Evolutionary conservation across 345 rosid genomes (phyloP), one percentile per base, ranked within the genome.

Genomic region (Odontarrhena argentea): DNA sequence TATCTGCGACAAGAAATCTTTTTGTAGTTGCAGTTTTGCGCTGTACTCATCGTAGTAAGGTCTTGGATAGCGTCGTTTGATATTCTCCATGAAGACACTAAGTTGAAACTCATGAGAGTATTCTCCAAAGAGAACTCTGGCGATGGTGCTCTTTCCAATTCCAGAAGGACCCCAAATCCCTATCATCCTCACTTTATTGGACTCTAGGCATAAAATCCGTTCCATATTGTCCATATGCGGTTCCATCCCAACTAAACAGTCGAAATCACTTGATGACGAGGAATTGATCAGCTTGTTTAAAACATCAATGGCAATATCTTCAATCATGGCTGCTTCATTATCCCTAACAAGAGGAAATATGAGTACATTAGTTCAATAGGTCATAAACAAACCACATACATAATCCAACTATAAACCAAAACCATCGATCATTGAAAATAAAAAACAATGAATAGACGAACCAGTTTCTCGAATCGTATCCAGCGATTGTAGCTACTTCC

Each of bases 81-180:
- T 36, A 10, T 38, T 49, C 2, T 49, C 56, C 58, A 69, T 50
- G 10, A 59, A 41, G 7, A 59, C 73, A 60, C 51, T 28, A 11
- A 40, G 42, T 2, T 40, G 60, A 32, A 60, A 50, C 15, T 30
- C 2, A 3, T 3, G 24, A 51, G 60, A 18, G 15, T 24, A 1
- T 30, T 60, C 1, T 4, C 6, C 13, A 13, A 4, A 24, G 2
- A 79, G 8, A 26, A 56, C 75, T 53, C 65, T 66, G 12, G 87
- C 80, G 9, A 80, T 53, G 13, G 89, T 77, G n/a, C 49, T 57
- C 10, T 57, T 68, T 11, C 73, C 65, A 28, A 68, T 68, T 28
- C 72, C 58, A 30, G 15, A 79, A 50, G 68, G 83, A 1, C 84
- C 84, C 63, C 65, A 71, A 34, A 81, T 76, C 14, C 86, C 85